Evolutionary conservation across 2,329 filamentous ascomycete species (phyloP).

Genomic region (Atkinsonella hypoxylon): DNA sequence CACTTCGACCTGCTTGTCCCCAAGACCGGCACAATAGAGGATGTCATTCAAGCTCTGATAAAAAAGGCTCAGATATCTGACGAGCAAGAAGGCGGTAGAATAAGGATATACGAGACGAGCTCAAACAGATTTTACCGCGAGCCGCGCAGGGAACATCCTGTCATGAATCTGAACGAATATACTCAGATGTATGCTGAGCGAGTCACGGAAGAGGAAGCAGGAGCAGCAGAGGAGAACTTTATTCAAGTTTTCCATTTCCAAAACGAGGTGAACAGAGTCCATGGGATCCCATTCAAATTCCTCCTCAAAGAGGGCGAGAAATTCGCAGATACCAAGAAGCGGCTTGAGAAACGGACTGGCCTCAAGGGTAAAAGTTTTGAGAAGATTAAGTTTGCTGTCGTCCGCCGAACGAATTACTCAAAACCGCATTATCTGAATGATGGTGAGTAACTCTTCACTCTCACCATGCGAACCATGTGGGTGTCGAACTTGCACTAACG

Average conservation of each 20-base stretch:
- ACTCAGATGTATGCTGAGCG: conserved; percentile 70
- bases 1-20: conserved; percentile 71
- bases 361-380: conserved; percentile 98
- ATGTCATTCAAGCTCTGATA: conserved; percentile 63
- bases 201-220: conserved; percentile 60
- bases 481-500: background rate
- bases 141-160: conserved; percentile 54
- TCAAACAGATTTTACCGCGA: conserved; percentile 76
- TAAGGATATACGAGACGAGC: conserved; percentile 75
- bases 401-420: conserved; percentile 59
- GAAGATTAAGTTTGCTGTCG: conserved; percentile 90
- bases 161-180: conserved; percentile 80
- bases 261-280: conserved; percentile 69
- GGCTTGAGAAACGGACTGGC: conserved; percentile 83
- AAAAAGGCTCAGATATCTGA: conserved; percentile 72
- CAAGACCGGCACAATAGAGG: conserved; percentile 70
- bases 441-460: conserved; percentile 45
- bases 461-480: background rate
- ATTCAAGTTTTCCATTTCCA: conserved; percentile 89
- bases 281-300: conserved; percentile 88
- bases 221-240: conserved; percentile 42
- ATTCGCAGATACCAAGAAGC: conserved; percentile 86
- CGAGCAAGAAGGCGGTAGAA: conserved; percentile 54
- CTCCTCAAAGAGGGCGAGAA: conserved; percentile 73
- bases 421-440: conserved; percentile 77